Percentiles rank a stretch among this genome's conserved stretches.
Conservation (phyloP, 805 yeast species). For the Suhomyces xylopsoci region DNA sequence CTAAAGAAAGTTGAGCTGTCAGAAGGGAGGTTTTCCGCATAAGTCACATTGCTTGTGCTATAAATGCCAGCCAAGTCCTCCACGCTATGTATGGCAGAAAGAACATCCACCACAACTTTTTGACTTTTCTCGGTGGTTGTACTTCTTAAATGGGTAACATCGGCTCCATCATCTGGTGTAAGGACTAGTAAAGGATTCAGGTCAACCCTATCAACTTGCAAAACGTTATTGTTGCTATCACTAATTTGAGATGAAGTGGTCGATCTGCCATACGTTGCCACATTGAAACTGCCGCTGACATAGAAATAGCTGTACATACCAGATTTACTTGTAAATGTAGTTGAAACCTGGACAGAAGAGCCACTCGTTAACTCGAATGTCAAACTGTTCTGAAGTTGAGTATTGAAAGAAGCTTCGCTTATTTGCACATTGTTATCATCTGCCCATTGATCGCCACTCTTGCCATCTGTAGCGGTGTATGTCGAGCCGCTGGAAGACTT, state of each 20-base stretch:
- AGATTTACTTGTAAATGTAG: background rate
- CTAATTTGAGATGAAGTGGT: background rate
- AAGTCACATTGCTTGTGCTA: background rate
- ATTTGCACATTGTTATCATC: no score
- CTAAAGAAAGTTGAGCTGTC: background rate
- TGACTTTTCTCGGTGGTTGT: background rate
- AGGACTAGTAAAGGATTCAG: background rate
- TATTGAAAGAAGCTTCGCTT: constrained; percentile 25
- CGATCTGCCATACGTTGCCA: background rate
- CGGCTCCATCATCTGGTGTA: background rate
- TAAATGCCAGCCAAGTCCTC: no score
- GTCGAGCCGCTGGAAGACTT: background rate
- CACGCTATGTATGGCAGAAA: background rate
- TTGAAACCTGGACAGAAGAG: constrained; percentile 24
- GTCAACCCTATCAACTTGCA: background rate
- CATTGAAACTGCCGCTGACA: no score
- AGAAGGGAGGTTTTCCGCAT: background rate
- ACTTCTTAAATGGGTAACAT: background rate
- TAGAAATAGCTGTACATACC: background rate
- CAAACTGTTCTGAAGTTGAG: constrained; percentile 31
- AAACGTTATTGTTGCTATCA: background rate
- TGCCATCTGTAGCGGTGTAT: no score
- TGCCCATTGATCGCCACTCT: no score
- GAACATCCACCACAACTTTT: background rate
- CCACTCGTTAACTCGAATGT: constrained; percentile 39